phyloP scores from a whole-genome alignment of 164 flowering plant species.

The Sextonia rubra region DNA sequence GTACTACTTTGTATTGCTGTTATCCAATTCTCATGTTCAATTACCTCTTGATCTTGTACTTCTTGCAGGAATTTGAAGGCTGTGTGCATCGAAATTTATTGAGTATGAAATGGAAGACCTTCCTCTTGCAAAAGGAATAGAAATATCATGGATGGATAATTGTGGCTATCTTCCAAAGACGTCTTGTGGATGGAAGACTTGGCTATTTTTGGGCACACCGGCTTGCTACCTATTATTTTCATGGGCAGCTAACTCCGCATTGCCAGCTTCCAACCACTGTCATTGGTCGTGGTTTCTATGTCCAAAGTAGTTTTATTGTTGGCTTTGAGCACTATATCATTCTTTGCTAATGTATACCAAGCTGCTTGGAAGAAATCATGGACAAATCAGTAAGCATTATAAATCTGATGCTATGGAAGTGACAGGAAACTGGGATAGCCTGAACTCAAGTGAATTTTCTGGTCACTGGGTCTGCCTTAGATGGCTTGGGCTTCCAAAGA shows the following conservation, averaged over 20 bases:
- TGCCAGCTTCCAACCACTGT: neutral
- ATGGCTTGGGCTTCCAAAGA: too few relatives aligned
- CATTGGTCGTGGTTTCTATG: neutral
- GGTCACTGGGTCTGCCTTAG: too few relatives aligned
- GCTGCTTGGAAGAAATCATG: neutral
- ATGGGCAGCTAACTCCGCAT: neutral
- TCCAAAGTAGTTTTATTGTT: neutral
- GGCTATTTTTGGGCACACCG: neutral
- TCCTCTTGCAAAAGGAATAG: neutral
- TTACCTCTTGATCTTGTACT: neutral
- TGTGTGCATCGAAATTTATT: neutral
- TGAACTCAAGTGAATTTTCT: too few relatives aligned
- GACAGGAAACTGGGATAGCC: too few relatives aligned
- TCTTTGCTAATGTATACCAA: neutral
- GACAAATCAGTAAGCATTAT: too few relatives aligned
- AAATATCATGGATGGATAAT: neutral
- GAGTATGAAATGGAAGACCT: neutral
- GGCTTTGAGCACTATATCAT: neutral
- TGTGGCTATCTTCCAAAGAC: neutral
- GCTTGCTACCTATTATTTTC: neutral
- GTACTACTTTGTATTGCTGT: neutral
- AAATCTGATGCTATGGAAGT: too few relatives aligned
- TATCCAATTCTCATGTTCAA: neutral
- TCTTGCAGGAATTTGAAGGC: neutral
- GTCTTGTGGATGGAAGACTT: neutral